Base-by-base conservation (phyloP, 192 early-diverging fungal genomes). In the Nowakowskiella sp. region DNA sequence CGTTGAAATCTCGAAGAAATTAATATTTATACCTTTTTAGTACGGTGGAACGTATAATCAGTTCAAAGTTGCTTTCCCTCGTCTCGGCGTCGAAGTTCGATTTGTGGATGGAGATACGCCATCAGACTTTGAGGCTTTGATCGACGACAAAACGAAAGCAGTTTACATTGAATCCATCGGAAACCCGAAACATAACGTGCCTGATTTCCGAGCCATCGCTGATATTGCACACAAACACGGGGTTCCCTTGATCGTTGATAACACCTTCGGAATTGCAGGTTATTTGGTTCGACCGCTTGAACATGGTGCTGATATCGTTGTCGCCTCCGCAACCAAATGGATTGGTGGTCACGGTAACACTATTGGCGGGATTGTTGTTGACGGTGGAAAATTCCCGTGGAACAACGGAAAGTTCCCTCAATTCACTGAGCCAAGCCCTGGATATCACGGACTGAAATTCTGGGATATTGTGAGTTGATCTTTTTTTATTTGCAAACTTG, bases 301-400 rank as follows among this genome's bases (percentile, higher is more conserved):
- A 31, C 83, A 91, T 65, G 91, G 90, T 55, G 93, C 93, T n/a
- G 90, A 96, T 70, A 96, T 96, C 63, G 83, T 96, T 57, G 84
- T 89, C 13, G 85, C 85, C 46, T 90, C 88, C 30, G 90, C 93
- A 13, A 96, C 91, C 29, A 96, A 96, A 73, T 96, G 93, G 93
- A 72, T 73, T 25, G 72, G 75, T 55, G 71, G 93, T 13, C 93
- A 96, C 66, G 93, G 93, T 31, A 92, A 81, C 26, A 90, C 88
- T 21, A 82, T 96, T 54, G 93, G 93, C 44, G 93, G 91, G 31
- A 82, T 92, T 39, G 80, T 94, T 16, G 59, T 96, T 39, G 93
- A 96, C 54, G 71, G 76, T 23, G 91, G 93, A 25, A 89, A 80
- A 2, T 96, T 96, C 72, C 63, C 66, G 46, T 93, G 90, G 90